Evolutionary conservation across 768 basidiomycete genomes (phyloP), one percentile per base, ranked within the genome.

Genomic region (Gloeostereum incarnatum): DNA sequence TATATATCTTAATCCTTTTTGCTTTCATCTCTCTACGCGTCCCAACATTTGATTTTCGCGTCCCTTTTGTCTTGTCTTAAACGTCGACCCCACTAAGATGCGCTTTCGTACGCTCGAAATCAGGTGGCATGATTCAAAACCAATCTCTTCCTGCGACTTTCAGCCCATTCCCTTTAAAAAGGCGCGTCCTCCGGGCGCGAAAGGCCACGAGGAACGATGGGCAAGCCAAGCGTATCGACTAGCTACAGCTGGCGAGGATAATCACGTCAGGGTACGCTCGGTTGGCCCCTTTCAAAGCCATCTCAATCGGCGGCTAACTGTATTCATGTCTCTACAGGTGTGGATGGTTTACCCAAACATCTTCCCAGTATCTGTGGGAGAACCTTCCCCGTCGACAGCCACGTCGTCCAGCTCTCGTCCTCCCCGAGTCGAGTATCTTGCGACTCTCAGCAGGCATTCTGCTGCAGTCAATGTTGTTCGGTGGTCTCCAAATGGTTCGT

Each of bases 291-390:
- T 44, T 39, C 29, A n/a, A 8, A 24, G 6, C 31, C 35, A 26
- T 37, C 19, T 42, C 21, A 1, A 6, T 19, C 36, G 31, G 17
- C 46, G 41, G 47, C 47, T 27, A 36, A 36, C 32, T 31, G 25
- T 31, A 35, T 32, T 46, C n/a, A 27, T 38, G 22, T 30, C n/a
- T 8, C 4, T 35, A 13, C 32, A 93, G 91, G 57, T 97, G 46
- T 96, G 93, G 94, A 81, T 86, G 77, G 87, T 96, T 19, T 75
- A 93, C 57, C 93, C 93, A 7, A 85, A 94, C 57, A 85, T 96
- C 38, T 61, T 81, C 11, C 81, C 89, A 16, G 65, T 75, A 2
- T 69, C 71, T 21, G 70, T 60, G 33, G 61, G 62, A 41, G 61
- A 61, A 31, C 61, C 62, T 20, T 52, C 63, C 14, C 50, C 57